Percentiles rank a stretch among this genome's conserved stretches.
These are phyloP conservation scores for Talaromyces sp. DNA, from an alignment of 2,329 filamentous ascomycete species.

Conservation along the genomic window DNA sequence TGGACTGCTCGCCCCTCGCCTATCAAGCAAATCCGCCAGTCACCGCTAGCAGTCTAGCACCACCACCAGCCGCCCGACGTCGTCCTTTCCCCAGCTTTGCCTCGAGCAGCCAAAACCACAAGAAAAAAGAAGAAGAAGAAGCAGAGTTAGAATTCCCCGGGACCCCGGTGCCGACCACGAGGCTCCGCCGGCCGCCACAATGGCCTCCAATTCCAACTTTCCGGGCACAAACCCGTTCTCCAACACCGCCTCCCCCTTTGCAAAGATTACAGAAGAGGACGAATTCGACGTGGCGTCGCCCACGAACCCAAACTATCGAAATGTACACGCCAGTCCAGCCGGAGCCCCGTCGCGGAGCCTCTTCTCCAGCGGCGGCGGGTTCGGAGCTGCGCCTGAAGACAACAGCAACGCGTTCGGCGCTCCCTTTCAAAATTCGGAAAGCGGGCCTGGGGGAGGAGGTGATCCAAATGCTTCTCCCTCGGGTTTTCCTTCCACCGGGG, in stretches of 20 bases:
- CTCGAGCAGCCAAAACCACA: background rate
- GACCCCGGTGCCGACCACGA: background rate
- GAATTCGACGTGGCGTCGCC: constrained; percentile 75
- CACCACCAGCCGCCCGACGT: constrained; percentile 39
- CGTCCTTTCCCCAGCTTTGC: too few relatives aligned
- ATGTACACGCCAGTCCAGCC: constrained; percentile 24
- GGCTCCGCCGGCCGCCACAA: constrained; percentile 28
- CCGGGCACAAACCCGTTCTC: constrained; percentile 80
- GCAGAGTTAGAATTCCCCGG: background rate
- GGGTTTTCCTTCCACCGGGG: constrained; percentile 21
- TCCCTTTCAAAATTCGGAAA: constrained; percentile 24
- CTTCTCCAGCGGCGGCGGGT: constrained; percentile 36
- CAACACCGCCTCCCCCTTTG: constrained; percentile 49
- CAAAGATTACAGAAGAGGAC: constrained; percentile 72
- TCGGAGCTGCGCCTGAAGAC: constrained; percentile 14
- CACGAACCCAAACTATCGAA: constrained; percentile 57
- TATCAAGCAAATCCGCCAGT: constrained; percentile 53
- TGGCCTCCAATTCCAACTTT: constrained; percentile 67
- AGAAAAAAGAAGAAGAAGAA: background rate
- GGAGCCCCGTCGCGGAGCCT: constrained; percentile 28
- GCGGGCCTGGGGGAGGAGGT: constrained; percentile 13
- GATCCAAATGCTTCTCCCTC: constrained; percentile 16
- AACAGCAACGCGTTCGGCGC: constrained; percentile 24
- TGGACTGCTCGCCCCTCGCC: constrained; percentile 22
- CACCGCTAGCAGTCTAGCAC: background rate